These are phyloP conservation scores for Penicillium manginii DNA, from an alignment of 495 filamentous ascomycete genomes.

Conservation along the genomic window DNA sequence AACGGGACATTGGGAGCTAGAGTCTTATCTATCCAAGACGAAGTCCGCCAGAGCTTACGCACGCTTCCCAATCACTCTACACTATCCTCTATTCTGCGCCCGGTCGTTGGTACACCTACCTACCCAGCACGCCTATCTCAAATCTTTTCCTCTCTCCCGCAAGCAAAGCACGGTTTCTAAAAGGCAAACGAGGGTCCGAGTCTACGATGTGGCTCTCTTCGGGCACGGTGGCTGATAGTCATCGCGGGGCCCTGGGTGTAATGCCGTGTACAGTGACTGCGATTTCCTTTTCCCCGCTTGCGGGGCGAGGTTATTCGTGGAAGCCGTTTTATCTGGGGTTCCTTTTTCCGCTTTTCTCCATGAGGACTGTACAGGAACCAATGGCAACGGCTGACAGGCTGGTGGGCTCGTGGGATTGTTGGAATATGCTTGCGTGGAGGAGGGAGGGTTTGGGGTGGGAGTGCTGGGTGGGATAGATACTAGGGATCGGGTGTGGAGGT, in stretches of 20 bases:
- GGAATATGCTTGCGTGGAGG: not conserved
- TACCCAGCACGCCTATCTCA: not conserved
- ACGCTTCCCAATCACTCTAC: not conserved
- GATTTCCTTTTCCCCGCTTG: not conserved
- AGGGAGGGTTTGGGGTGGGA: not conserved
- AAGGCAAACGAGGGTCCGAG: constrained; percentile 19
- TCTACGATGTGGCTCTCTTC: not conserved
- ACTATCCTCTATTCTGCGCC: too few relatives aligned
- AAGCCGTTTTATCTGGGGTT: constrained; percentile 48
- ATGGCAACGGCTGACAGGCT: constrained; percentile 51
- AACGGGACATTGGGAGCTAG: too few relatives aligned
- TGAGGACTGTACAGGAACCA: constrained; percentile 50
- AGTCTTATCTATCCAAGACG: too few relatives aligned
- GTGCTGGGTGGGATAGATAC: not conserved
- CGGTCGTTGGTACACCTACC: too few relatives aligned
- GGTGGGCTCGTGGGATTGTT: not conserved
- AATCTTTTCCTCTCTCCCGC: not conserved
- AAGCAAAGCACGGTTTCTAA: not conserved
- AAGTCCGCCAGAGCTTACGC: not conserved
- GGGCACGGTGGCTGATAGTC: not conserved
- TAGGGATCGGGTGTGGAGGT: not conserved
- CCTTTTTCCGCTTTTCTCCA: constrained; percentile 47
- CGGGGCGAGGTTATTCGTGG: not conserved
- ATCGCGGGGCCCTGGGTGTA: constrained; percentile 9
- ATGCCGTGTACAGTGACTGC: constrained; percentile 33